phyloP scores from a whole-genome alignment of 2,329 filamentous ascomycete species.

The Nannizzia gypsea region DNA sequence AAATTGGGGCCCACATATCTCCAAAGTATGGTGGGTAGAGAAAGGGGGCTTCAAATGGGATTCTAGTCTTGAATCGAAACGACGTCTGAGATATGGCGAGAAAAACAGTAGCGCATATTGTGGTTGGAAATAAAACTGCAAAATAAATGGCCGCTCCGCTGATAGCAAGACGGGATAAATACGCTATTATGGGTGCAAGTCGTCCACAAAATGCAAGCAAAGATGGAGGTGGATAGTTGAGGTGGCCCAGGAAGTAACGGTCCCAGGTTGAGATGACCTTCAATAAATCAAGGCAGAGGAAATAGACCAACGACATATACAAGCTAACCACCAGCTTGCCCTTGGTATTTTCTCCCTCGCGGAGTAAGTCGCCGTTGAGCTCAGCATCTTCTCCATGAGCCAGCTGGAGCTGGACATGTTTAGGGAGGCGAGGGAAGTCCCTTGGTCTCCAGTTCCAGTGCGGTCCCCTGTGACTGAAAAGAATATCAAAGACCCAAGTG shows the following conservation, averaged over 20 bases:
- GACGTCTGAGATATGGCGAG: constrained; percentile 39
- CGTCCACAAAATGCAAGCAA: constrained; percentile 30
- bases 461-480: constrained; percentile 47
- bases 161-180: constrained; percentile 46
- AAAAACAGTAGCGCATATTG: constrained; percentile 50
- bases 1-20: constrained; percentile 26
- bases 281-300: constrained; percentile 57
- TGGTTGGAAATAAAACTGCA: constrained; percentile 51
- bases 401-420: constrained; percentile 19
- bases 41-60: constrained; percentile 49
- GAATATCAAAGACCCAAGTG: constrained; percentile 47
- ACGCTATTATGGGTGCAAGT: constrained; percentile 38
- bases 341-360: not conserved
- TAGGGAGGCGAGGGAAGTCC: constrained; percentile 30
- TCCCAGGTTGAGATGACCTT: constrained; percentile 62
- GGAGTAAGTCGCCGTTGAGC: not conserved
- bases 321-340: constrained; percentile 37
- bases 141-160: constrained; percentile 46
- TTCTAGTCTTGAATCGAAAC: constrained; percentile 46
- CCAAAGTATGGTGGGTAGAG: constrained; percentile 51
- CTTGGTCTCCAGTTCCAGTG: constrained; percentile 49
- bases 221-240: constrained; percentile 37
- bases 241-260: constrained; percentile 58
- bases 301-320: constrained; percentile 42
- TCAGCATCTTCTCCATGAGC: constrained; percentile 12